Conservation (phyloP, 2,329 filamentous ascomycete species). For the Xylariales sp. region DNA sequence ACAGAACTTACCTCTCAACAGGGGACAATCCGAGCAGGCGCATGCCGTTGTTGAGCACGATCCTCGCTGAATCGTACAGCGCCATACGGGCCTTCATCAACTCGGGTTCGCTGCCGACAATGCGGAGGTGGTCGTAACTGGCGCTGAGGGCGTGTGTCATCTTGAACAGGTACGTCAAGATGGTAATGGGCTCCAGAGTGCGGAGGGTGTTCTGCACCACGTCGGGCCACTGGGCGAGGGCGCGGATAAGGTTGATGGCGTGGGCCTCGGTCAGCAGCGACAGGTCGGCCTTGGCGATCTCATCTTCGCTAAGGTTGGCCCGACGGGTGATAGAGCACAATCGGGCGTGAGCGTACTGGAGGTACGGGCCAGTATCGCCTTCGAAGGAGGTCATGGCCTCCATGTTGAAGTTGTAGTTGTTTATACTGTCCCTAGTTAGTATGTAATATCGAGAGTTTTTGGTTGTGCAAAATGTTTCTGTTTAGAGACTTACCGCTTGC, state of each 20-base stretch:
- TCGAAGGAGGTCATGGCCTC: constrained; percentile 70
- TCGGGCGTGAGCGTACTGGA: constrained; percentile 67
- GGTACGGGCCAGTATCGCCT: constrained; percentile 68
- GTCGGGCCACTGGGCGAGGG: constrained; percentile 81
- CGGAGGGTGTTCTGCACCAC: constrained; percentile 79
- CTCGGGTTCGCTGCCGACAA: constrained; percentile 73
- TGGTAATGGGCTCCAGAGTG: constrained; percentile 70
- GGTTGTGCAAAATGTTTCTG: constrained; percentile 20
- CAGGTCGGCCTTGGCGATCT: constrained; percentile 47
- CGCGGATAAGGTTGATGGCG: constrained; percentile 57
- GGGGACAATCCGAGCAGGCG: constrained; percentile 71
- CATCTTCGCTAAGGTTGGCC: constrained; percentile 27
- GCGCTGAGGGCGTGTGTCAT: constrained; percentile 78
- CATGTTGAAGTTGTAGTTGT: constrained; percentile 61
- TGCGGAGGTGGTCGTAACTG: constrained; percentile 77
- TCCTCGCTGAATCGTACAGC: constrained; percentile 70
- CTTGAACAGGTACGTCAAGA: constrained; percentile 56
- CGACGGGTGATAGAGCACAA: constrained; percentile 42
- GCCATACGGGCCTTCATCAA: constrained; percentile 70
- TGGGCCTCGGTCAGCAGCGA: constrained; percentile 58
- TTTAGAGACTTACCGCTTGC: constrained; percentile 64
- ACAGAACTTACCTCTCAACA: constrained; percentile 69
- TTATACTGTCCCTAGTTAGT: constrained; percentile 27
- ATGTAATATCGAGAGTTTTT: constrained; percentile 1
- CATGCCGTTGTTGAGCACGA: constrained; percentile 81